Percentiles rank a stretch among this genome's conserved stretches.
Evolutionary conservation across 2,329 filamentous ascomycete species (phyloP).

Genomic region (Clonostachys sp.): DNA sequence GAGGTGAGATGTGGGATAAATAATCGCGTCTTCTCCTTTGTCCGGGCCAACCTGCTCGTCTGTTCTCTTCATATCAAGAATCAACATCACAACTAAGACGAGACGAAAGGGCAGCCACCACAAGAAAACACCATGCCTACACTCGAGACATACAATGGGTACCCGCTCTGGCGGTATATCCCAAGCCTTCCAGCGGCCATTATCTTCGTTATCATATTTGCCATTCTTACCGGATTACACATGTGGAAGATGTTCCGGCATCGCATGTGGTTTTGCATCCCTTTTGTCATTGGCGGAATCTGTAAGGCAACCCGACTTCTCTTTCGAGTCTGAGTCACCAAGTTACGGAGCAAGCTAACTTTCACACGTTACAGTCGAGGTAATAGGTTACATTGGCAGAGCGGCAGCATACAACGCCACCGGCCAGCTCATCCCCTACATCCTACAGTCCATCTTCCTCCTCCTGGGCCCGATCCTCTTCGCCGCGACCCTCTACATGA

Average conservation of each 20-base stretch:
- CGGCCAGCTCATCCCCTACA: conserved; percentile 15
- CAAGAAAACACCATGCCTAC: neutral
- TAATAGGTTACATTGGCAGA: conserved; percentile 24
- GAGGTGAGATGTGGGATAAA: too few species aligned
- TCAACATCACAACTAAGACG: too few species aligned
- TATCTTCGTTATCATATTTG: conserved; percentile 38
- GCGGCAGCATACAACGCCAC: conserved; percentile 12
- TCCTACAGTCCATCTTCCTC: conserved; percentile 27
- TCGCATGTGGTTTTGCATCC: conserved; percentile 41
- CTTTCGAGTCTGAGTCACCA: too few species aligned
- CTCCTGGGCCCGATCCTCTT: conserved; percentile 37
- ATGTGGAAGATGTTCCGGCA: conserved; percentile 31
- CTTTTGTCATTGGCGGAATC: conserved; percentile 36
- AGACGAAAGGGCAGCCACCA: neutral
- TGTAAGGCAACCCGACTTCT: conserved; percentile 26
- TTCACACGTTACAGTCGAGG: conserved; percentile 18
- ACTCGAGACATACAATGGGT: conserved; percentile 4
- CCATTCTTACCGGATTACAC: conserved; percentile 30
- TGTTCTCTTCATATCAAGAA: too few species aligned
- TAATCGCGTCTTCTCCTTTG: too few species aligned
- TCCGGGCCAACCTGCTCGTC: too few species aligned
- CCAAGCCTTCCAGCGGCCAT: conserved; percentile 39
- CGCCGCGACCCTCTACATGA: conserved; percentile 40
- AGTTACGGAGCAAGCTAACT: too few species aligned
- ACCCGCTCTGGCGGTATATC: conserved; percentile 17